Evolutionary conservation across 2,329 filamentous ascomycete genomes (phyloP).

Genomic region (Microsporum canis): DNA sequence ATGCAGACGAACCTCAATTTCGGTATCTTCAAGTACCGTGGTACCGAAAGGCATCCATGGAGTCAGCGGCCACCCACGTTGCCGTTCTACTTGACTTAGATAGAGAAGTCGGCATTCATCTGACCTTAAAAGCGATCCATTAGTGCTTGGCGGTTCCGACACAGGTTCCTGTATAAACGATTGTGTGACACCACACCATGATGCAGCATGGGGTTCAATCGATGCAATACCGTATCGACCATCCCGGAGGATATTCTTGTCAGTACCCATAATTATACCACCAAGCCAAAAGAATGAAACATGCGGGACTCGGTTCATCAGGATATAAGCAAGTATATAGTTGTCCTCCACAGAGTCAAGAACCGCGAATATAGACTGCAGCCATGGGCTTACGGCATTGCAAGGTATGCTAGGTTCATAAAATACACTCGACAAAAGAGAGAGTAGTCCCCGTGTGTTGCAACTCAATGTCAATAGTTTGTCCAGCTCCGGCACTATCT

Average conservation of each 20-base stretch:
- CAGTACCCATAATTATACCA: slow-evolving; percentile 16
- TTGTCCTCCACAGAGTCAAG: slow-evolving; percentile 16
- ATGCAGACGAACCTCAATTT: slow-evolving; percentile 23
- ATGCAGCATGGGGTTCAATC: slow-evolving; percentile 20
- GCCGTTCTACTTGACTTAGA: slow-evolving; percentile 16
- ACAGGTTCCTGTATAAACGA: slow-evolving; percentile 20
- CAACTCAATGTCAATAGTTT: slow-evolving; percentile 21
- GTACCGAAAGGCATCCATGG: slow-evolving; percentile 23
- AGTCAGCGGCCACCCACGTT: slow-evolving; percentile 17
- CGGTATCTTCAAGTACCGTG: slow-evolving; percentile 20
- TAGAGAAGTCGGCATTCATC: slow-evolving; percentile 24
- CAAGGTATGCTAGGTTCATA: slow-evolving; percentile 21
- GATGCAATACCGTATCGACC: slow-evolving; percentile 18
- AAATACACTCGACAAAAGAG: slow-evolving; percentile 21
- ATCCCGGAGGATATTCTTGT: slow-evolving; percentile 15
- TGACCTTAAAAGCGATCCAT: neutral
- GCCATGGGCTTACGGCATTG: slow-evolving; percentile 22
- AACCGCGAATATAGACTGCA: slow-evolving; percentile 20
- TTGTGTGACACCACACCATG: slow-evolving; percentile 22
- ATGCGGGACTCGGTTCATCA: slow-evolving; percentile 19
- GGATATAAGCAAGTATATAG: slow-evolving; percentile 18
- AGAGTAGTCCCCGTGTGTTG: slow-evolving; percentile 16
- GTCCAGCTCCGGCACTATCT: slow-evolving; percentile 10
- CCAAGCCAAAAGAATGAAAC: slow-evolving; percentile 23
- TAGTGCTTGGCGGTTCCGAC: slow-evolving; percentile 7